A percentile compares a stretch with the other conserved stretches of the same genome.
Evolutionary conservation across 768 basidiomycete genomes (phyloP).

Genomic region (Lepiota brunneoincarnata): DNA sequence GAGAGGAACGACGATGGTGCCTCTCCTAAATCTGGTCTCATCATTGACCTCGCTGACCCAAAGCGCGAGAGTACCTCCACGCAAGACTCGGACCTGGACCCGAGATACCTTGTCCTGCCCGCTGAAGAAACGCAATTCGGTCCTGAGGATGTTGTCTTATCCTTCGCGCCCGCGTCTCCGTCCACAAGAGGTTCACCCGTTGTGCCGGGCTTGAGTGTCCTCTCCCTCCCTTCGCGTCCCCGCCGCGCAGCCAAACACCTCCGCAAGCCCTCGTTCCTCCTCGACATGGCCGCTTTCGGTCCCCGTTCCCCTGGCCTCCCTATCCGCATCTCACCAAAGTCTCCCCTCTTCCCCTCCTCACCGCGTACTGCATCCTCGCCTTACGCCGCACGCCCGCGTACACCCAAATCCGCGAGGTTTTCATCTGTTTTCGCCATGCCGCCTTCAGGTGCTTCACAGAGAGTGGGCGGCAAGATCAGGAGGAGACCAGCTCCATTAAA

Average conservation of each 20-base stretch:
- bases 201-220: conserved; percentile 34
- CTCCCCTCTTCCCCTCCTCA: conserved; percentile 3
- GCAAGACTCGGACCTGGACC: conserved; percentile 53
- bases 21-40: conserved; percentile 10
- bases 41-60: conserved; percentile 17
- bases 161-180: conserved; percentile 16
- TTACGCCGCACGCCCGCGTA: not conserved
- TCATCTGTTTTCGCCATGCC: conserved; percentile 5
- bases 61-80: conserved; percentile 48
- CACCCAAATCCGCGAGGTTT: conserved; percentile 6
- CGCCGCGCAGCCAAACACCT: conserved; percentile 31
- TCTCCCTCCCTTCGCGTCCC: conserved; percentile 36
- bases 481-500: conserved; percentile 37
- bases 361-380: not conserved
- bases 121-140: conserved; percentile 24
- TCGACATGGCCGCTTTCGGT: conserved; percentile 34
- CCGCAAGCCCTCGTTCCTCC: conserved; percentile 30
- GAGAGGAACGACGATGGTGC: not conserved
- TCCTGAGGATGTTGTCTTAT: conserved; percentile 23
- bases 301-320: conserved; percentile 19
- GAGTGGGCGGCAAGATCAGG: conserved; percentile 19
- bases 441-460: not conserved
- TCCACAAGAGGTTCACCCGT: conserved; percentile 31
- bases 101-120: conserved; percentile 39
- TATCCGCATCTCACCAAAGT: conserved; percentile 1